Evolutionary conservation across 2,329 filamentous ascomycete species (phyloP), one percentile per base, ranked within the genome.

Genomic region (Fusarium neocosmosporiellum): DNA sequence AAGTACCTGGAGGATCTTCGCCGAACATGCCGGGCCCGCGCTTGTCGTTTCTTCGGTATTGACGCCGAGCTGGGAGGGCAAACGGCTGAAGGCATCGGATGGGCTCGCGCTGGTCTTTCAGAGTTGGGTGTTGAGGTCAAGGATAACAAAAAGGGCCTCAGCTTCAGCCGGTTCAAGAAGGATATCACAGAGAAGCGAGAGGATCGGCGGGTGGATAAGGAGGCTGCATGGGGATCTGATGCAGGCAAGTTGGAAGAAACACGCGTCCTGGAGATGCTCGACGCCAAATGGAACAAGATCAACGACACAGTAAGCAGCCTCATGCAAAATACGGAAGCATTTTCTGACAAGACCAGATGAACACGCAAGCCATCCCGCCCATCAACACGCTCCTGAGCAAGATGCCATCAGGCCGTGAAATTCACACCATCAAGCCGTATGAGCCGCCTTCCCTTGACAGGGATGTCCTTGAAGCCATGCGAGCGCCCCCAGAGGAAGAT

Each of bases 341-440:
- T 60, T 39, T 66, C 71, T 77, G 64, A 70, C 16, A 22, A 33
- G 14, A 13, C 0, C 69, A 96, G 91, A 92, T 98, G 77, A 94
- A 95, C 68, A 92, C 94, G 0, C 94, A 98, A 80, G 64, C 86
- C 2, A 88, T 98, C 34, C 94, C 95, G 0, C 87, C 93, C 0
- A 88, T 89, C 6, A 91, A 91, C 16, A 89, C 93, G 0, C 84
- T 98, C 11, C 83, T 97, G 6, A 88, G 93, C 8, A 91, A 90
- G 69, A 93, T 98, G 84, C 96, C 96, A 0, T 96, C 93, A 1
- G 96, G 96, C 2, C 90, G 96, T 71, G 95, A 98, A 77, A 94
- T 98, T 61, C 93, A 97, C 72, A 88, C 86, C 0, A 84, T 94
- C 37, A 92, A 91, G 77, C 86, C 90, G 1, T 98, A 91, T 75